A percentile compares a stretch with the other conserved stretches of the same genome.
These are phyloP conservation scores for Suillus brevipes DNA, from an alignment of 768 basidiomycete genomes.

Conservation along the genomic window DNA sequence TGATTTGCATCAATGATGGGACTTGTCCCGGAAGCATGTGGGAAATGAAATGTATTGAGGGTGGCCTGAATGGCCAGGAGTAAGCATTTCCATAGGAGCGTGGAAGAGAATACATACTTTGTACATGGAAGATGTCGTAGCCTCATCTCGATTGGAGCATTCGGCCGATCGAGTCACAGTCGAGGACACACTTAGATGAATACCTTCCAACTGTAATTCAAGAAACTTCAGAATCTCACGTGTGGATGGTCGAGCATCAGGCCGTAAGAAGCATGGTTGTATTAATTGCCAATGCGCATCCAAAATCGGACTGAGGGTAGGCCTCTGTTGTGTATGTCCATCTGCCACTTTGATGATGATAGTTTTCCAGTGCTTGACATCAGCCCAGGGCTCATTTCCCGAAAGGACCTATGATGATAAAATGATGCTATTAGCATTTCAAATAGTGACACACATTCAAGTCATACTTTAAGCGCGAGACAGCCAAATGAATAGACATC, in stretches of 20 bases:
- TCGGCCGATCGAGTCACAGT: neutral
- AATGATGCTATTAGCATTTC: neutral
- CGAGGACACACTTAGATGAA: neutral
- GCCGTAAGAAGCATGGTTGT: neutral
- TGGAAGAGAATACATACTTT: neutral
- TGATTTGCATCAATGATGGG: neutral
- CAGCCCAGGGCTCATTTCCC: conserved; percentile 4
- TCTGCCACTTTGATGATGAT: neutral
- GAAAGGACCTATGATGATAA: neutral
- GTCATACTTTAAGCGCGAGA: conserved; percentile 20
- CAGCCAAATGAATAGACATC: conserved; percentile 23
- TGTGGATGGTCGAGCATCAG: neutral
- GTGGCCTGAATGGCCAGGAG: neutral
- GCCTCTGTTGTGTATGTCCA: neutral
- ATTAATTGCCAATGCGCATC: conserved; percentile 1
- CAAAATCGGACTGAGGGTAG: neutral
- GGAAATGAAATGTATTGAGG: neutral
- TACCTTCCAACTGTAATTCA: conserved; percentile 3
- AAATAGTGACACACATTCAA: neutral
- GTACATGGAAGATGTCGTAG: neutral
- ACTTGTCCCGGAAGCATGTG: neutral
- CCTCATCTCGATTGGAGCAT: neutral
- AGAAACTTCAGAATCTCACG: neutral
- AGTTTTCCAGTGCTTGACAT: neutral
- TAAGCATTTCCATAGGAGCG: neutral